Evolutionary conservation across 2,329 filamentous ascomycete genomes (phyloP).

Genomic region (Neofusicoccum umdonicola): DNA sequence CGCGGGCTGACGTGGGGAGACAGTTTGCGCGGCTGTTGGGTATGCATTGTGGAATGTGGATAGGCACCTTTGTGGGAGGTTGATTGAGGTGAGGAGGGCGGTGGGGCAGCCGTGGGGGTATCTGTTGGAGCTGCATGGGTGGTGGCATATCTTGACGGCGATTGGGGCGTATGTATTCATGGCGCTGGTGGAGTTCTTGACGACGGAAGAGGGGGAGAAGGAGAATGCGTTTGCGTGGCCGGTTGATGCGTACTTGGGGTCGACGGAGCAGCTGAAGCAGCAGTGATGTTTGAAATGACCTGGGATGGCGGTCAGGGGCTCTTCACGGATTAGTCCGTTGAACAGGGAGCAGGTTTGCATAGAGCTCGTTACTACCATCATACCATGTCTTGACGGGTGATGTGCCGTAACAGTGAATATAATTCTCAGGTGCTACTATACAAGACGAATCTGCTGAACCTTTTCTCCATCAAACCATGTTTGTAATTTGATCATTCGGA

Average conservation of each 20-base stretch:
- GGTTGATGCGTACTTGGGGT: not conserved
- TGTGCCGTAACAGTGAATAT: too few relatives aligned
- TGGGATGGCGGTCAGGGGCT: too few relatives aligned
- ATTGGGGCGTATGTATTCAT: conserved; percentile 49
- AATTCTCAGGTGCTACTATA: too few relatives aligned
- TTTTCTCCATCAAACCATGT: too few relatives aligned
- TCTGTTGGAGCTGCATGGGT: conserved; percentile 59
- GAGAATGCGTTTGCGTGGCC: not conserved
- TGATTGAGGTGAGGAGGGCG: conserved; percentile 45
- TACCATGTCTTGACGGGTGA: too few relatives aligned
- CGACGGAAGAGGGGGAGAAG: not conserved
- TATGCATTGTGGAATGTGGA: conserved; percentile 60
- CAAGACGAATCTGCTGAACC: too few relatives aligned
- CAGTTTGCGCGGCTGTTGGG: conserved; percentile 39
- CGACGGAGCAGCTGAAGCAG: not conserved
- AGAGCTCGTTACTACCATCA: too few relatives aligned
- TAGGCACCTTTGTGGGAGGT: conserved; percentile 49
- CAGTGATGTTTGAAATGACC: not conserved
- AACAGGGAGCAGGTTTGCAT: too few relatives aligned
- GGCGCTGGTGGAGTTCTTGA: conserved; percentile 36
- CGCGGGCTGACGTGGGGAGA: conserved; percentile 32
- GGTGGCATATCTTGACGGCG: conserved; percentile 64
- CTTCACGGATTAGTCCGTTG: too few relatives aligned
- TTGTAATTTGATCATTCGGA: too few relatives aligned
- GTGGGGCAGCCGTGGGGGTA: conserved; percentile 57